Conservation (phyloP, 1,284 basidiomycete species). For the Cystobasidium pallidum region DNA sequence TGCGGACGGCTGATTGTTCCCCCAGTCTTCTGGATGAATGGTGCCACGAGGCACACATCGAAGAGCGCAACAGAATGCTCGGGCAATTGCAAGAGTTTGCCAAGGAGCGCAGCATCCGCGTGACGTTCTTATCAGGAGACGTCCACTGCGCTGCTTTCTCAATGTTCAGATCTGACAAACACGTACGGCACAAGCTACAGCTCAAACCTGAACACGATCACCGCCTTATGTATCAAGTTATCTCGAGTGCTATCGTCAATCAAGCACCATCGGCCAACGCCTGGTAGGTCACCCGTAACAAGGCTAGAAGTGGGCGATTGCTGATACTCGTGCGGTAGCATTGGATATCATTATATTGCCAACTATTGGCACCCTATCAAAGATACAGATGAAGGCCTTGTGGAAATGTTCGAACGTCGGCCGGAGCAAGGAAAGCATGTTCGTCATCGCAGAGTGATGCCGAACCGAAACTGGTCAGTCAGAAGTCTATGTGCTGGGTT, state of each 20-base stretch:
- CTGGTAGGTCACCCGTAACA: conserved; percentile 13
- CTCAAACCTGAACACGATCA: conserved; percentile 43
- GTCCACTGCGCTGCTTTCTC: conserved; percentile 45
- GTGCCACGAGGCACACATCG: conserved; percentile 39
- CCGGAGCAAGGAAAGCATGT: conserved; percentile 45
- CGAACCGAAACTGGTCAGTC: conserved; percentile 35
- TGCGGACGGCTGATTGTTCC: not conserved
- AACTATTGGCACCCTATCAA: conserved; percentile 44
- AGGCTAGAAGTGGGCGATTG: too few relatives aligned
- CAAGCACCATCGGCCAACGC: conserved; percentile 43
- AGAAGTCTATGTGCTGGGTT: not conserved
- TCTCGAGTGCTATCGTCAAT: conserved; percentile 46
- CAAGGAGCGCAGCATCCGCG: conserved; percentile 32
- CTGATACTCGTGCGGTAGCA: conserved; percentile 9
- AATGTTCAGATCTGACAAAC: conserved; percentile 42
- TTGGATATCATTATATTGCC: conserved; percentile 44
- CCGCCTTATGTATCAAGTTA: conserved; percentile 45
- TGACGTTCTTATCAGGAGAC: conserved; percentile 43
- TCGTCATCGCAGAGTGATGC: conserved; percentile 43
- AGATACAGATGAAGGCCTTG: conserved; percentile 42
- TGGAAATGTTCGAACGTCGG: conserved; percentile 44
- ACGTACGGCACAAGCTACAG: conserved; percentile 16
- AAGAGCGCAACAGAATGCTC: conserved; percentile 36
- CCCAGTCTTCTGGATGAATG: conserved; percentile 42
- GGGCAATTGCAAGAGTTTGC: conserved; percentile 42